Conservation (phyloP, 805 yeast species). For the Blastobotrys robertii region DNA sequence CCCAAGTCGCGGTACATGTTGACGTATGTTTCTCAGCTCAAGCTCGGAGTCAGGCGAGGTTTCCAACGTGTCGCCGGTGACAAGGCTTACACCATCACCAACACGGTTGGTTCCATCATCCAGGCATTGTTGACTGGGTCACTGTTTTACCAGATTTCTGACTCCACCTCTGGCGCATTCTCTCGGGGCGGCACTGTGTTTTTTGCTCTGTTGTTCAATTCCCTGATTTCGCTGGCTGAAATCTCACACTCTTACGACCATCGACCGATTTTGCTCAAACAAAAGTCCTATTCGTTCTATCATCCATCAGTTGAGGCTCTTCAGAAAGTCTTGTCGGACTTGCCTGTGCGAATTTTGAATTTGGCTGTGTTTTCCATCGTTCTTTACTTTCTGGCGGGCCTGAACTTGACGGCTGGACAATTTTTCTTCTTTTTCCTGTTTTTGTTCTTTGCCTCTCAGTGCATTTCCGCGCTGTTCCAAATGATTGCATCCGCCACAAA, state of each 20-base stretch:
- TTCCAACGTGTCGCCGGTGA: constrained; percentile 51
- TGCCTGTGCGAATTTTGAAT: constrained; percentile 50
- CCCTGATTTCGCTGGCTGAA: constrained; percentile 51
- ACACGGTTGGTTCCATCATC: constrained; percentile 37
- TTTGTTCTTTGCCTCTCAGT: constrained; percentile 34
- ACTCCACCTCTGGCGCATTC: constrained; percentile 46
- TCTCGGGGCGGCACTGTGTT: constrained; percentile 56
- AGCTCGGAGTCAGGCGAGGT: constrained; percentile 40
- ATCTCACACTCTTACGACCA: constrained; percentile 38
- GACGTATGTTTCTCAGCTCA: constrained; percentile 40
- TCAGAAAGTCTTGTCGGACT: constrained; percentile 47
- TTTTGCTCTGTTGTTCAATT: constrained; percentile 51
- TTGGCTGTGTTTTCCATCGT: constrained; percentile 38
- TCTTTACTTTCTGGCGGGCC: constrained; percentile 47
- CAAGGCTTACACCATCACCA: constrained; percentile 38
- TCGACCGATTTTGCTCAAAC: constrained; percentile 58
- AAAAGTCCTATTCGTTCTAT: constrained; percentile 60
- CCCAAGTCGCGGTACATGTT: constrained; percentile 35
- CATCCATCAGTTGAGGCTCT: constrained; percentile 68
- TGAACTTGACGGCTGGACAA: constrained; percentile 40
- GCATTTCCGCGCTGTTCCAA: constrained; percentile 45
- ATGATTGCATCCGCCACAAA: constrained; percentile 43
- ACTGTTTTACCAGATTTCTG: constrained; percentile 44
- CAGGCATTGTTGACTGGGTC: constrained; percentile 60
- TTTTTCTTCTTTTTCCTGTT: constrained; percentile 45